Conservation (phyloP, 2,329 filamentous ascomycete species). For the Tetracladium maxilliforme region DNA sequence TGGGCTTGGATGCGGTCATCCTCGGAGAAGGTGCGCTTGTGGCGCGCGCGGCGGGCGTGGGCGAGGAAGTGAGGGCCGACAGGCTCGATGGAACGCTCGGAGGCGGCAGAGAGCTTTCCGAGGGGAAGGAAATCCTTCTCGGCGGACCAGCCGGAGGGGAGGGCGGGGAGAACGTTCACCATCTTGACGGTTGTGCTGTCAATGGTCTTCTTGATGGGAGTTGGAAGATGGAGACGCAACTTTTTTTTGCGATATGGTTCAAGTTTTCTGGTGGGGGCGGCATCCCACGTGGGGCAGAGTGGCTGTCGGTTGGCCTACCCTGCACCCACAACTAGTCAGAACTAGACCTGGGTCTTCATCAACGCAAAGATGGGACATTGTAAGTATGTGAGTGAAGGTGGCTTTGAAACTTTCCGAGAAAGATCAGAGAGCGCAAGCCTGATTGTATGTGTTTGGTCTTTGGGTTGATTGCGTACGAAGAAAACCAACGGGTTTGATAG, state of each 20-base stretch:
- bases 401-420: too few species aligned
- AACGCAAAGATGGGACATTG: too few species aligned
- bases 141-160: conserved; percentile 68
- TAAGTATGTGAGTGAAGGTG: too few species aligned
- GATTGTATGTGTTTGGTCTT: too few species aligned
- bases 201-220: too few species aligned
- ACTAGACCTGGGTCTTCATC: too few species aligned
- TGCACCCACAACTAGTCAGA: too few species aligned
- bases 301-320: not conserved
- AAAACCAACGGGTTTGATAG: too few species aligned
- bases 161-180: conserved; percentile 53
- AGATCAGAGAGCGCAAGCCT: too few species aligned
- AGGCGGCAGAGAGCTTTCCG: conserved; percentile 60
- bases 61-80: conserved; percentile 96
- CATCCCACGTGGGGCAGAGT: not conserved
- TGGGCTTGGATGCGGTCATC: conserved; percentile 96
- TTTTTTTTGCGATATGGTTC: not conserved
- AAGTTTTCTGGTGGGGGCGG: not conserved
- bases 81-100: conserved; percentile 82
- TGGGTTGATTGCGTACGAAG: too few species aligned
- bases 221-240: not conserved
- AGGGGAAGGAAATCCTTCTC: conserved; percentile 89
- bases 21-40: conserved; percentile 96
- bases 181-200: too few species aligned
- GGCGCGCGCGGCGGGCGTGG: conserved; percentile 85